A percentile compares a stretch with the other conserved stretches of the same genome.
Conservation (phyloP, 495 filamentous ascomycete species). For the Amniculicola lignicola region DNA sequence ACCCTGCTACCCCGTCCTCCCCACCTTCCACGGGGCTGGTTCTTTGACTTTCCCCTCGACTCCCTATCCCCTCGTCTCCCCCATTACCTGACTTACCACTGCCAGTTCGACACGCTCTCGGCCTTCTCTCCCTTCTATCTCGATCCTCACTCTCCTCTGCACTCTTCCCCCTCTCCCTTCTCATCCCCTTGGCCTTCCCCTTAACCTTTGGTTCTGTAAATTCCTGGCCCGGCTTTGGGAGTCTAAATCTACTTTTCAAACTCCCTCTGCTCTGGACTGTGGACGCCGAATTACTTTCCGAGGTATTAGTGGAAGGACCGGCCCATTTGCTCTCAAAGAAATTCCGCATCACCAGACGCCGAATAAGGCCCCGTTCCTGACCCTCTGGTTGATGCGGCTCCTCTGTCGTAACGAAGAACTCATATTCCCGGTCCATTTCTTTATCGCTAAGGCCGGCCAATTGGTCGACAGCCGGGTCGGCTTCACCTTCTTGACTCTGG, state of each 20-base stretch:
- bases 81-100: no score
- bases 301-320: conserved; percentile 1
- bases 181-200: background rate
- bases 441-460: no score
- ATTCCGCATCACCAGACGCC: conserved; percentile 30
- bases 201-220: background rate
- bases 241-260: conserved; percentile 24
- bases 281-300: conserved; percentile 13
- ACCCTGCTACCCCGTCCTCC: background rate
- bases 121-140: background rate
- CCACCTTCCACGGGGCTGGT: background rate
- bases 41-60: conserved; percentile 1
- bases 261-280: conserved; percentile 19
- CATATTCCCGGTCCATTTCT: conserved; percentile 24
- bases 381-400: conserved; percentile 24
- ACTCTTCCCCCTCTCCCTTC: background rate
- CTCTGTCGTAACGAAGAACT: conserved; percentile 30
- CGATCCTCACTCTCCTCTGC: conserved; percentile 1
- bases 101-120: no score
- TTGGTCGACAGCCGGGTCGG: no score
- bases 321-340: conserved; percentile 26
- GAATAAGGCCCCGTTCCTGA: conserved; percentile 17
- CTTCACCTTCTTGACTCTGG: no score
- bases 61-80: background rate
- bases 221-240: conserved; percentile 13